Conservation (phyloP, 805 yeast genomes). For the Metschnikowia shivogae region DNA sequence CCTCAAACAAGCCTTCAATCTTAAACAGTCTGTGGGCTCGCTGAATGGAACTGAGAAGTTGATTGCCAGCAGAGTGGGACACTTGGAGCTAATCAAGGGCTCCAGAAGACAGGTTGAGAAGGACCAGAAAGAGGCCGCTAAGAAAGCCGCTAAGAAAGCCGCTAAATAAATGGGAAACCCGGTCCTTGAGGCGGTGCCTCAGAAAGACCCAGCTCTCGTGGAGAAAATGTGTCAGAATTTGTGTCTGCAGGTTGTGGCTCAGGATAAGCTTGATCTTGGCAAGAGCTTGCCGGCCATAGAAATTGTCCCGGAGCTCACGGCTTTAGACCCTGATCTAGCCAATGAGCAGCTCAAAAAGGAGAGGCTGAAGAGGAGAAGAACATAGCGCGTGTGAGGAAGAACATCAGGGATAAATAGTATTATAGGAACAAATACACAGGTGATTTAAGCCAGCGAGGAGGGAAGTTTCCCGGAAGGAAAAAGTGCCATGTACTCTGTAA, state of each 20-base stretch:
- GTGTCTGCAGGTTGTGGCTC: neutral
- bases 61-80: slow-evolving; percentile 88
- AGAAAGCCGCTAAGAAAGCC: slow-evolving; percentile 19
- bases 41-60: slow-evolving; percentile 65
- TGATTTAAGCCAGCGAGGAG: no score
- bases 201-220: slow-evolving; percentile 2
- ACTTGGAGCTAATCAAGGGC: slow-evolving; percentile 86
- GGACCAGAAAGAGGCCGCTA: slow-evolving; percentile 39
- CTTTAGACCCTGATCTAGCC: slow-evolving; percentile 26
- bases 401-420: no score
- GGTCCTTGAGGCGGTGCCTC: slow-evolving; percentile 9
- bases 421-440: no score
- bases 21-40: slow-evolving; percentile 44
- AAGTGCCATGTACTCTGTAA: no score
- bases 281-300: slow-evolving; percentile 3
- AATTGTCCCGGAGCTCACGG: slow-evolving; percentile 22
- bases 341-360: slow-evolving; percentile 11
- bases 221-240: neutral
- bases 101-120: slow-evolving; percentile 80
- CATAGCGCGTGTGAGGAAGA: neutral
- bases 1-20: slow-evolving; percentile 42
- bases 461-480: no score
- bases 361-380: slow-evolving; percentile 13
- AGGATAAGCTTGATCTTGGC: neutral
- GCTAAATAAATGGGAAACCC: slow-evolving; percentile 7